These are phyloP conservation scores for Chaetomium globosum DNA, from an alignment of 2,329 filamentous ascomycete genomes.

Conservation along the genomic window DNA sequence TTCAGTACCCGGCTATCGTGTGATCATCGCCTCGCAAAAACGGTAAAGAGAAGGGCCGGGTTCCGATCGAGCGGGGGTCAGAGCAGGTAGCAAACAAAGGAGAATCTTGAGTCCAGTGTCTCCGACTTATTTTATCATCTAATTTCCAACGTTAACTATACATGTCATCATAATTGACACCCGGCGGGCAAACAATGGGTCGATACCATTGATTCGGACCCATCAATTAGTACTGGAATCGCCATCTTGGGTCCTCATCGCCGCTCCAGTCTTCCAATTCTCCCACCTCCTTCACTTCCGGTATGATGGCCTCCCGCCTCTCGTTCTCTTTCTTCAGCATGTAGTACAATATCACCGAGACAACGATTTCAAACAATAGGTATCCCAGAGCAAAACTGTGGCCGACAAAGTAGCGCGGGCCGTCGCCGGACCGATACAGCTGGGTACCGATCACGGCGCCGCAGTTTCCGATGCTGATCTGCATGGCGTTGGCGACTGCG, in stretches of 20 bases:
- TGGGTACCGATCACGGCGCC: conserved; percentile 71
- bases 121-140: background rate
- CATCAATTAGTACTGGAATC: conserved; percentile 58
- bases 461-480: conserved; percentile 71
- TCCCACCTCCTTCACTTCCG: conserved; percentile 53
- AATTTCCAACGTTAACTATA: background rate
- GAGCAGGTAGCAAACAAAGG: background rate
- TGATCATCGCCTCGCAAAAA: background rate
- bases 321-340: conserved; percentile 62
- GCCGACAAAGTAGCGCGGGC: conserved; percentile 66
- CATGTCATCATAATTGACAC: background rate
- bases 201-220: background rate
- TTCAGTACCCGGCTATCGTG: background rate
- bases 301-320: conserved; percentile 49
- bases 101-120: background rate
- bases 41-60: too few relatives aligned
- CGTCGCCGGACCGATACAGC: conserved; percentile 63
- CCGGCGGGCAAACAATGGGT: too few relatives aligned
- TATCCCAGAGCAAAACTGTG: conserved; percentile 69
- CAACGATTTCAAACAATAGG: conserved; percentile 58
- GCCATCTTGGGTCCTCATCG: conserved; percentile 66
- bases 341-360: conserved; percentile 56
- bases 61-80: background rate
- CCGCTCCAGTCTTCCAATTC: conserved; percentile 58
- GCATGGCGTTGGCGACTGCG: conserved; percentile 68